Conservation (phyloP, 2,329 filamentous ascomycete genomes). For the Trichoderma harzianum region DNA sequence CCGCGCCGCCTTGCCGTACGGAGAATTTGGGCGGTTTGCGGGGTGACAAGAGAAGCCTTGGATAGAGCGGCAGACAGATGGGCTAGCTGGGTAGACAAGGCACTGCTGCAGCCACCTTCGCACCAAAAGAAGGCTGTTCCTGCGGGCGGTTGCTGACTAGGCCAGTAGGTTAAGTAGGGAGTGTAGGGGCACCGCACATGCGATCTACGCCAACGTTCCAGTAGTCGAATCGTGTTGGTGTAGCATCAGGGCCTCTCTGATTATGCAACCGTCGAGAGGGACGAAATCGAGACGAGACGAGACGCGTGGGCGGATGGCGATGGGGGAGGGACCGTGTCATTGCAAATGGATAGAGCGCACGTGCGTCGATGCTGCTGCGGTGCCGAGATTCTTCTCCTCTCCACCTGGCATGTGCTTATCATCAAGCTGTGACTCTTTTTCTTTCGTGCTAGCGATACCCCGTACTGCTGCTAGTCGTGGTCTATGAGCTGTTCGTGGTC, state of each 20-base stretch:
- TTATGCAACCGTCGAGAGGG: not conserved
- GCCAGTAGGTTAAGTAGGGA: not conserved
- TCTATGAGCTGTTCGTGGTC: slow-evolving; percentile 3
- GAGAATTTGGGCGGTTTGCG: slow-evolving; percentile 12
- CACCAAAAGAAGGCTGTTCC: slow-evolving; percentile 1
- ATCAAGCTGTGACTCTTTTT: not conserved
- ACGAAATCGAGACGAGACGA: too few relatives aligned
- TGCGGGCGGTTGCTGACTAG: slow-evolving; percentile 10
- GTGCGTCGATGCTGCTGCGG: slow-evolving; percentile 2
- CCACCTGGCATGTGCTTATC: slow-evolving; percentile 12
- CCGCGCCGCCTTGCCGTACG: slow-evolving; percentile 6
- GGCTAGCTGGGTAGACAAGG: not conserved
- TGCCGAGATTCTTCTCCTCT: not conserved
- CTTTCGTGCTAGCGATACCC: not conserved
- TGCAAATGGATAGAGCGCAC: not conserved
- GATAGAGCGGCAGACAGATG: not conserved
- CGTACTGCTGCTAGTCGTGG: not conserved
- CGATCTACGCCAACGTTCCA: not conserved
- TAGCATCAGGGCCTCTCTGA: not conserved
- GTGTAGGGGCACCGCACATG: not conserved
- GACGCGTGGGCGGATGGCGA: not conserved
- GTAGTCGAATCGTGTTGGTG: not conserved
- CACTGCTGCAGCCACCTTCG: slow-evolving; percentile 3
- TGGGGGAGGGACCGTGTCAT: not conserved
- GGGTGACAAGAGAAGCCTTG: not conserved